A percentile compares a stretch with the other conserved stretches of the same genome.
These are phyloP conservation scores for Pythium dissimile DNA, from an alignment of 352 stramenopile genomes.

Conservation along the genomic window DNA sequence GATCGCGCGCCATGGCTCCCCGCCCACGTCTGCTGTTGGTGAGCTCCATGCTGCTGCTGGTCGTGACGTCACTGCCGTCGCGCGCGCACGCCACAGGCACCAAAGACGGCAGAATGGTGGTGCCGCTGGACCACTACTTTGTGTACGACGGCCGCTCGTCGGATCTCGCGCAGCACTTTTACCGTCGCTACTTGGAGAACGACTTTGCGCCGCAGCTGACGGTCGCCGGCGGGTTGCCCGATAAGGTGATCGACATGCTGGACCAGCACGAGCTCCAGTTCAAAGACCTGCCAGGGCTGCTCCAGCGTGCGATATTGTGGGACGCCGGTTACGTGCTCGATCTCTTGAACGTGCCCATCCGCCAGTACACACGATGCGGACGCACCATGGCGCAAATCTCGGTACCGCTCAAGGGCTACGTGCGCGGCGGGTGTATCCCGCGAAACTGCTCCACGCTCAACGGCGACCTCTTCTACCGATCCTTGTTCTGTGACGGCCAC, in stretches of 20 bases:
- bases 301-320: constrained; percentile 24
- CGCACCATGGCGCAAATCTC: constrained; percentile 21
- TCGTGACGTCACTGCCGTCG: constrained; percentile 3
- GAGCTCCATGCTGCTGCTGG: neutral
- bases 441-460: constrained; percentile 26
- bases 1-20: neutral
- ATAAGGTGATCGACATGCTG: constrained; percentile 7
- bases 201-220: constrained; percentile 12
- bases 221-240: constrained; percentile 6
- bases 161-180: constrained; percentile 28
- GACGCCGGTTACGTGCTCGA: constrained; percentile 20
- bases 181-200: constrained; percentile 18
- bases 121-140: constrained; percentile 24
- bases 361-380: constrained; percentile 17
- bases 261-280: constrained; percentile 7
- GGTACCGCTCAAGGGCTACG: constrained; percentile 20
- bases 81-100: neutral
- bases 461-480: constrained; percentile 24
- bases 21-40: neutral
- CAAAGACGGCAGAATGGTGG: constrained; percentile 13
- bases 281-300: constrained; percentile 18
- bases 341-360: constrained; percentile 10
- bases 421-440: constrained; percentile 18
- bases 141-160: constrained; percentile 24
- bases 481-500: constrained; percentile 22